Evolutionary conservation across 75 land plant genomes (phyloP), one percentile per base, ranked within the genome.

Genomic region (Adiantum capillusveneris): DNA sequence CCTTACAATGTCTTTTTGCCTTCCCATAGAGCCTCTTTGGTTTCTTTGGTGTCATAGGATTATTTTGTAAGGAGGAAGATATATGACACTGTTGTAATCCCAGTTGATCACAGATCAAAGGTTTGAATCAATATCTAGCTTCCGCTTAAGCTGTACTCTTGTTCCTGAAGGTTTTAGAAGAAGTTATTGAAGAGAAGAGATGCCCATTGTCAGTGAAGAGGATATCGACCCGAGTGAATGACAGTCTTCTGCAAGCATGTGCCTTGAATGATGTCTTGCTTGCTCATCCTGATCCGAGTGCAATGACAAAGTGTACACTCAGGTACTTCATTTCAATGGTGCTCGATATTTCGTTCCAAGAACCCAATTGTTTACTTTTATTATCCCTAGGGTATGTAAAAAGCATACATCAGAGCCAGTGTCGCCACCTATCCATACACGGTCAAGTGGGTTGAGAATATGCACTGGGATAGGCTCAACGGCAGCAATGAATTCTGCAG

Each of bases 401-500:
- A 58, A 56, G 31, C 44, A 57, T 14, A 28, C 20, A 9, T 28
- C 34, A 31, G 62, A 63, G 36, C 41, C 20, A 28, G 1, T 25
- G 11, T 41, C 61, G 11, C 65, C 81, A 11, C 25, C 76, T 25
- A 72, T 86, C 11, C 66, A 86, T 75, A 70, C 81, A 27, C 79
- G 88, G 26, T 90, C 98, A 59, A 94, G 98, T 76, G 98, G 98
- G 14, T 73, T 94, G 1, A 72, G 98, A 55, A 76, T 94, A 25
- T 89, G 76, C 48, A 94, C 98, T 12, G 96, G 96, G 29, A 77
- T 85, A 30, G 98, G 98, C 62, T 94, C 98, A 42, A 90, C 98
- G 16, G 98, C 96, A 60, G 98, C 96, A 25, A 94, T 89, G 98
- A 81, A 62, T 19, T 94, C 98, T 48, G 87, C 96, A n/a, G 98